These are phyloP conservation scores for Verticillium alfalfae DNA, from an alignment of 2,329 filamentous ascomycete species.

Conservation along the genomic window DNA sequence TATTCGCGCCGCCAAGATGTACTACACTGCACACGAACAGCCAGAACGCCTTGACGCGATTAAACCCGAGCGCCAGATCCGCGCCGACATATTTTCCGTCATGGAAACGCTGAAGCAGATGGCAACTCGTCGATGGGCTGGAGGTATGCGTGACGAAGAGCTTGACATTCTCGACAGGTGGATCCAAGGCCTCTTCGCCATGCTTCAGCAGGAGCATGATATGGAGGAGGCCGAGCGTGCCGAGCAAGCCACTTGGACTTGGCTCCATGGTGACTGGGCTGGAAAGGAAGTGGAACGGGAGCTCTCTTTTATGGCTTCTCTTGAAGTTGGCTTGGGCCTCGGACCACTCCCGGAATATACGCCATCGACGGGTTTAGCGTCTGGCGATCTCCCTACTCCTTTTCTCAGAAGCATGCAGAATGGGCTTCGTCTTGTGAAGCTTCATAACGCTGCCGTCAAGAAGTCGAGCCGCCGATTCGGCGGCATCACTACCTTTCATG, in stretches of 20 bases:
- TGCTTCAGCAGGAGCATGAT: constrained; percentile 71
- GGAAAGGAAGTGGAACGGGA: constrained; percentile 73
- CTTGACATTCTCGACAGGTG: constrained; percentile 69
- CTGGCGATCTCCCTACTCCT: constrained; percentile 54
- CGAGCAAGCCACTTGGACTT: constrained; percentile 71
- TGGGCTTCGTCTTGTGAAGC: constrained; percentile 73
- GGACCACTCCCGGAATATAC: constrained; percentile 64
- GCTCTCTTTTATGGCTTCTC: constrained; percentile 72
- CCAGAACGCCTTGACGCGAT: constrained; percentile 81
- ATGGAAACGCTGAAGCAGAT: constrained; percentile 90
- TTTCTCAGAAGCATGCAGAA: constrained; percentile 72
- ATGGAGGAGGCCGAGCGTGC: constrained; percentile 67
- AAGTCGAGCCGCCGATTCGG: constrained; percentile 85
- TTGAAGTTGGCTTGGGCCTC: constrained; percentile 53
- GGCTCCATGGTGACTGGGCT: constrained; percentile 75
- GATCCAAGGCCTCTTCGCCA: constrained; percentile 71
- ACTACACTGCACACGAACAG: constrained; percentile 89
- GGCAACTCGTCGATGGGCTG: constrained; percentile 79
- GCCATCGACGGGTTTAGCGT: constrained; percentile 30
- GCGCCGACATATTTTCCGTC: constrained; percentile 76
- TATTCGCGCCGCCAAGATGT: constrained; percentile 92
- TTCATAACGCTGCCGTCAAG: constrained; percentile 85
- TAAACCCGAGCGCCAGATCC: constrained; percentile 79
- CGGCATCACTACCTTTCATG: constrained; percentile 81
- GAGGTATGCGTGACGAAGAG: constrained; percentile 76